Evolutionary conservation across 1,284 basidiomycete genomes (phyloP), one percentile per base, ranked within the genome.

Genomic region (Schizophyllum amplum): DNA sequence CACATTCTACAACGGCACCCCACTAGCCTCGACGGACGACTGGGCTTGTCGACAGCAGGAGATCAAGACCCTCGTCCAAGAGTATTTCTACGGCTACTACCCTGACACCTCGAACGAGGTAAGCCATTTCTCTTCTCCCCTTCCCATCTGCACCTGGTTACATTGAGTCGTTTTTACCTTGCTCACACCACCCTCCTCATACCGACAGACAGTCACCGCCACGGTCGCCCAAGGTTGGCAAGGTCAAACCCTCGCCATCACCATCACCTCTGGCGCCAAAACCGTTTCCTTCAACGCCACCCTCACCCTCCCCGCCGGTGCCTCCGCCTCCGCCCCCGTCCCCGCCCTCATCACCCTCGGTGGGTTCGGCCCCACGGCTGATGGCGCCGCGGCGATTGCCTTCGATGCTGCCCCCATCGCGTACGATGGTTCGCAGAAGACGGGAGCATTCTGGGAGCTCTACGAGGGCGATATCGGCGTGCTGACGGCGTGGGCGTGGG

Each of bases 401-500:
- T 81, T 78, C 71, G 69, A 74, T 65, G 79, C 33, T 9, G 33
- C 33, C 13, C 17, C 33, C 33, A 17, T 42, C 33, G 78, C 67
- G 71, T 74, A 49, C 70, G 76, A 54, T 79, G 82, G 62, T 80
- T 78, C 1, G 66, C 68, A 24, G 76, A 82, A 65, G 69, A 70
- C 57, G 50, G 80, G 81, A 42, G 74, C 76, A 57, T 83, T 83
- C 72, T 82, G 75, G 69, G 69, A 72, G 47, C 69, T 82, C 22
- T 82, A 75, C 64, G 80, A 79, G 20, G 64, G 62, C 52, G 64
- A 62, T 9, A 42, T 42, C 33, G 33, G 33, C 4, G 77, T 79
- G 11, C 75, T 81, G 75, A 78, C 71, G 13, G 80, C 80, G 0
- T 82, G 80, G 80, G 75, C 75, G 1, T 82, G 80, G 80, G 80